Base-by-base conservation (phyloP, 2,329 filamentous ascomycete species). In the Thelonectria discophora region DNA sequence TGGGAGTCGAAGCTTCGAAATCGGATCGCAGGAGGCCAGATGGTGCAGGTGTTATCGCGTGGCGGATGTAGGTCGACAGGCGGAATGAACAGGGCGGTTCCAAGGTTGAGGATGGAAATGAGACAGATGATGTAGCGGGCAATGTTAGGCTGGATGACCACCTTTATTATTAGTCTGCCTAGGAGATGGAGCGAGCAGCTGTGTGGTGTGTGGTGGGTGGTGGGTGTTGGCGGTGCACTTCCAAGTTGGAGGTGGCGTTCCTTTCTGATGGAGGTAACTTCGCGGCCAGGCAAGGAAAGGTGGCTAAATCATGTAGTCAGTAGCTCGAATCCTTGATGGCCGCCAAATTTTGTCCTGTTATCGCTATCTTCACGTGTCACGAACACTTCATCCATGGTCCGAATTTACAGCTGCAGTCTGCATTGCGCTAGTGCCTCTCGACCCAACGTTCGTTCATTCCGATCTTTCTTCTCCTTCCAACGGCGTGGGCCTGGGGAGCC, bases 311-410 rank as follows among this genome's bases (percentile, higher is more conserved):
- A 71, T 51, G 66, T 72, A 70, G 58, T 59, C n/a, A 49, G 40
- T 46, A 51, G 46, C 21, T 24, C 3, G 21, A 24, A 24, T 24
- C 21, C 21, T 24, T 24, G 21, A 42, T 24, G 21, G 34, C 48
- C 20, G 63, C 66, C 56, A 67, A 62, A 52, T 72, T 71, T 71
- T 70, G 47, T 34, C 57, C 11, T 43, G 59, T 72, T 72, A 72
- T 72, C 68, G 56, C 67, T 72, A 72, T 72, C 70, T 71, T 71
- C 70, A 72, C 69, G 69, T 71, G 70, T 64, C 51, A 65, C 34
- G 20, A 32, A 17, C 49, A 27, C 30, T 21, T 51, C 17, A 13
- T 6, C 34, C 34, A 37, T 8, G 27, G 24, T 32, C n/a, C 30
- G n/a, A 39, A 42, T 18, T 42, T 24, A 6, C 21, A 24, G 21